Conservation (phyloP, 192 early-diverging fungal genomes). For the Geranomyces michiganensis region DNA sequence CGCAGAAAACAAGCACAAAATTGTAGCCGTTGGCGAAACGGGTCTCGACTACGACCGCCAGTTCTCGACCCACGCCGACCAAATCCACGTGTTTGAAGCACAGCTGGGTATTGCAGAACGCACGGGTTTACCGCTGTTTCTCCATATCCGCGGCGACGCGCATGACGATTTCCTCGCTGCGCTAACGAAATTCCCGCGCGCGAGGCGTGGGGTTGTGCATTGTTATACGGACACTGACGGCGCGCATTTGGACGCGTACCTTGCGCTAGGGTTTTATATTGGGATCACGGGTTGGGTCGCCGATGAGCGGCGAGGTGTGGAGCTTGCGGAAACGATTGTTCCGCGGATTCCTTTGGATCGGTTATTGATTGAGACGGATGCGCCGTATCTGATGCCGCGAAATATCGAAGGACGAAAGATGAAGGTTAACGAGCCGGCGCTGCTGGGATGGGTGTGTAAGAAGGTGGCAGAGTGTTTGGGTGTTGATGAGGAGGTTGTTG, state of each 20-base stretch:
- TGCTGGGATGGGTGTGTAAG: conserved; percentile 28
- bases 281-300: conserved; percentile 91
- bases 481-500: conserved; percentile 20
- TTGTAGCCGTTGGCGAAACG: conserved; percentile 95
- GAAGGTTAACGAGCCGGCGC: conserved; percentile 23
- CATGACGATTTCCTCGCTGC: conserved; percentile 74
- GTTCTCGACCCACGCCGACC: conserved; percentile 35
- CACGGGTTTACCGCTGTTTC: conserved; percentile 84
- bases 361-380: conserved; percentile 94
- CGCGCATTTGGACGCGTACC: conserved; percentile 63
- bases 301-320: conserved; percentile 36
- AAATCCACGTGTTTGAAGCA: conserved; percentile 57
- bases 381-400: conserved; percentile 64
- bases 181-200: conserved; percentile 59
- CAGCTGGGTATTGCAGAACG: conserved; percentile 81
- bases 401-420: conserved; percentile 4
- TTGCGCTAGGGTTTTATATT: conserved; percentile 76
- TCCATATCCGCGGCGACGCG: conserved; percentile 90
- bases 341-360: conserved; percentile 73
- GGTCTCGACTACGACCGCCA: conserved; percentile 93
- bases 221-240: conserved; percentile 80
- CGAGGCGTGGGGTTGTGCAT: conserved; percentile 77
- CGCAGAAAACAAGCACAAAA: conserved; percentile 26
- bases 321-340: conserved; percentile 54
- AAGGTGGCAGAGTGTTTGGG: conserved; percentile 33